phyloP scores from a whole-genome alignment of 2,329 filamentous ascomycete species.

The Lachnellula cervina region DNA sequence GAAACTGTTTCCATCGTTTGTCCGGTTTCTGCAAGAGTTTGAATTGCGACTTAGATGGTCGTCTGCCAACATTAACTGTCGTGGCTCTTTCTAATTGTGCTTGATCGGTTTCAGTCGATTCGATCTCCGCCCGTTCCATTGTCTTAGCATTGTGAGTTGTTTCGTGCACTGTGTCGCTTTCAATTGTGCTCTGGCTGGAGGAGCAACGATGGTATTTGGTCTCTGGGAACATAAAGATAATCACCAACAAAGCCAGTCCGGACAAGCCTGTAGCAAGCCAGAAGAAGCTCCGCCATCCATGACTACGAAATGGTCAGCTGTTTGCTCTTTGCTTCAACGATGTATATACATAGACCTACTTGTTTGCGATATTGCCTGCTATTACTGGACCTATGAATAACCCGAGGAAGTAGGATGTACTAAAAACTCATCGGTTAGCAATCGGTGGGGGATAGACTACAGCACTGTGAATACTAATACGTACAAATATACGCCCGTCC shows the following conservation, averaged over 20 bases:
- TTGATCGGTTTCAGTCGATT: too few relatives aligned
- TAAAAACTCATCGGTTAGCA: too few relatives aligned
- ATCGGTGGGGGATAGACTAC: too few relatives aligned
- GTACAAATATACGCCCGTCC: too few relatives aligned
- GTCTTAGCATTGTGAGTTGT: not conserved
- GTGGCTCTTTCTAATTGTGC: too few relatives aligned
- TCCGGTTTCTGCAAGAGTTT: conserved; percentile 39
- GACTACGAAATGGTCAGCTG: too few relatives aligned
- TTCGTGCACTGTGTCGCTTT: conserved; percentile 13
- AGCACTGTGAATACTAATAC: too few relatives aligned
- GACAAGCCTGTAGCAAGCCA: conserved; percentile 58
- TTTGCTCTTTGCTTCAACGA: too few relatives aligned
- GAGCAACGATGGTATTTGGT: conserved; percentile 51
- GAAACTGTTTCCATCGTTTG: conserved; percentile 43
- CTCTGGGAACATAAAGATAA: conserved; percentile 58
- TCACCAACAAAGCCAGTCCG: conserved; percentile 44
- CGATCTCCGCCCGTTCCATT: not conserved
- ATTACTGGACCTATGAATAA: too few relatives aligned
- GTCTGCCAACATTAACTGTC: conserved; percentile 40
- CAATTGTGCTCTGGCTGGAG: conserved; percentile 14
- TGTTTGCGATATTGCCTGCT: too few relatives aligned
- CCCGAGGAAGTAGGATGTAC: too few relatives aligned
- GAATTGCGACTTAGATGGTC: conserved; percentile 52
- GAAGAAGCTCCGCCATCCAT: conserved; percentile 59
- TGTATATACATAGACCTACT: too few relatives aligned